Percentiles rank a stretch among this genome's conserved stretches.
Evolutionary conservation across 2,329 filamentous ascomycete species (phyloP).

Genomic region (Xylariaceae sp.): DNA sequence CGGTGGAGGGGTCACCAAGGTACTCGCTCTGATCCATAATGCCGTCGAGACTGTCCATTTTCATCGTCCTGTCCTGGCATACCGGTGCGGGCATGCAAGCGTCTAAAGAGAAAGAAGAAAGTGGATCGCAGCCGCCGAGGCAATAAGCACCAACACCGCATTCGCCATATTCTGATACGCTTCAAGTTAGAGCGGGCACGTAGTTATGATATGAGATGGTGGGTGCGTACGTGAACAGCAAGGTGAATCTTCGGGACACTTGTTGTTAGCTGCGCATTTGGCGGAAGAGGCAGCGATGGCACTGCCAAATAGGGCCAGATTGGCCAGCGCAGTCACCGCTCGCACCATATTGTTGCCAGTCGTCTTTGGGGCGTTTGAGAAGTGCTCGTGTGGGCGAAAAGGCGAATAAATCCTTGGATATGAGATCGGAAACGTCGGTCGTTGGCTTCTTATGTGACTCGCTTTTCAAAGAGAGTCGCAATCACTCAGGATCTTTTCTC

Average conservation of each 20-base stretch:
- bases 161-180: constrained; percentile 72
- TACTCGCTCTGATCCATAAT: constrained; percentile 74
- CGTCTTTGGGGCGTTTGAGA: no score
- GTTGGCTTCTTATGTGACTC: no score
- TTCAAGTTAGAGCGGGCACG: constrained; percentile 5
- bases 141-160: constrained; percentile 95
- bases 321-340: constrained; percentile 28
- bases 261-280: constrained; percentile 46
- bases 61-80: constrained; percentile 71
- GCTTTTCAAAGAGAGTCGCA: no score
- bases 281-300: constrained; percentile 35
- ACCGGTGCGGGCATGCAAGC: constrained; percentile 81
- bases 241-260: constrained; percentile 69
- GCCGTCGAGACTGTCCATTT: constrained; percentile 67
- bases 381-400: no score
- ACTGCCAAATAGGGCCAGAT: constrained; percentile 37
- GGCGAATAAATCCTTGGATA: no score
- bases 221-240: constrained; percentile 70
- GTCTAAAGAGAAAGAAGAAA: constrained; percentile 75
- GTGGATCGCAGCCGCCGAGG: constrained; percentile 89
- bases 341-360: constrained; percentile 26
- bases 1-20: constrained; percentile 72
- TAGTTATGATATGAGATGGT: background rate
- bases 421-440: no score
- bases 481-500: no score